A percentile compares a stretch with the other conserved stretches of the same genome.
These are phyloP conservation scores for Fusarium illudens DNA, from an alignment of 2,329 filamentous ascomycete genomes.

Conservation along the genomic window DNA sequence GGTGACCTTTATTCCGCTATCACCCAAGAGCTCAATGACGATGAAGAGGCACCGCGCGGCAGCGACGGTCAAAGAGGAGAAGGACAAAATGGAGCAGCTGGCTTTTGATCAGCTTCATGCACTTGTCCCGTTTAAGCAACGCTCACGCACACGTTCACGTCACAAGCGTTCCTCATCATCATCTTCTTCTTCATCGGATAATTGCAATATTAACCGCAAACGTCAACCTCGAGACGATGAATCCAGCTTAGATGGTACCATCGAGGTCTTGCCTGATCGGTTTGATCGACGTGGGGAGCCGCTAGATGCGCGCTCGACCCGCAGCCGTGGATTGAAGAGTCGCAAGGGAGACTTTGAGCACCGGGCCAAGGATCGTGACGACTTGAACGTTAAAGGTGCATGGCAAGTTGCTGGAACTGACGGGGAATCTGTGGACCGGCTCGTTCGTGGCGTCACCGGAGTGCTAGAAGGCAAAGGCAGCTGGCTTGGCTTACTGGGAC, in stretches of 20 bases:
- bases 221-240: conserved; percentile 29
- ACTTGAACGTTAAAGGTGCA: conserved; percentile 50
- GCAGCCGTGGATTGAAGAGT: conserved; percentile 44
- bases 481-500: conserved; percentile 45
- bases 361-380: conserved; percentile 43
- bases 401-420: conserved; percentile 59
- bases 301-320: conserved; percentile 42
- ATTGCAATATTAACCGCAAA: conserved; percentile 37
- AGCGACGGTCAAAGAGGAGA: conserved; percentile 38
- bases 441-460: conserved; percentile 41
- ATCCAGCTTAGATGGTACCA: conserved; percentile 45
- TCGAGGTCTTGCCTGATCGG: conserved; percentile 57
- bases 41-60: conserved; percentile 52
- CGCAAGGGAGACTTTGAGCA: conserved; percentile 56
- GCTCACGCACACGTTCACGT: conserved; percentile 7
- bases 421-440: conserved; percentile 49
- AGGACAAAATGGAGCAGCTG: conserved; percentile 24
- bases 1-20: conserved; percentile 59
- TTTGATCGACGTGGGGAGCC: conserved; percentile 57
- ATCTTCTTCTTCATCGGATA: conserved; percentile 49
- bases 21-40: conserved; percentile 58
- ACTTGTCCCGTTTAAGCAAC: conserved; percentile 25
- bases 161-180: conserved; percentile 39
- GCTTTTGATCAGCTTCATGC: conserved; percentile 31
- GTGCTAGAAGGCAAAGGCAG: conserved; percentile 44